These are phyloP conservation scores for Berkeleyomyces rouxiae DNA, from an alignment of 2,329 filamentous ascomycete genomes.

Conservation along the genomic window DNA sequence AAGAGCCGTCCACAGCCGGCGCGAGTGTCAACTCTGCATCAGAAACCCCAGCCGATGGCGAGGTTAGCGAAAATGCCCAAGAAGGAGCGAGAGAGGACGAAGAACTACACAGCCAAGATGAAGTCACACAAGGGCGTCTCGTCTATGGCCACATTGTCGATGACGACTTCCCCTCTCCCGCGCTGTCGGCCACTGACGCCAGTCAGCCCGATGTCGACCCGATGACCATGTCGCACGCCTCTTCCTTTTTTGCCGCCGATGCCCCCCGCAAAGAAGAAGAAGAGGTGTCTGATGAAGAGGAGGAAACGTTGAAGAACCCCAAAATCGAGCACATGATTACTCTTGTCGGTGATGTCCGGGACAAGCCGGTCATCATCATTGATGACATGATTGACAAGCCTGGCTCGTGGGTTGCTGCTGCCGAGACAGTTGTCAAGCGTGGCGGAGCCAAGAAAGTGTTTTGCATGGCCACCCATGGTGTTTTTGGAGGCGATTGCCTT, in stretches of 20 bases:
- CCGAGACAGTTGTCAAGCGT: conserved; percentile 88
- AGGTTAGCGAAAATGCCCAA: background rate
- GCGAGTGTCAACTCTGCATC: background rate
- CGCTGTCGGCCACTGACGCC: conserved; percentile 50
- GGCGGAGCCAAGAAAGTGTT: conserved; percentile 87
- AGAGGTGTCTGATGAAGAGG: conserved; percentile 80
- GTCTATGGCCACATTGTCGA: conserved; percentile 92
- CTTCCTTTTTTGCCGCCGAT: conserved; percentile 58
- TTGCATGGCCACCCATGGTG: conserved; percentile 90
- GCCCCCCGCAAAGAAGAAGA: conserved; percentile 62
- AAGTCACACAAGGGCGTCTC: conserved; percentile 81
- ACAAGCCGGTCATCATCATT: conserved; percentile 79
- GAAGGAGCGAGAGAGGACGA: conserved; percentile 40
- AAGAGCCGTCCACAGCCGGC: background rate
- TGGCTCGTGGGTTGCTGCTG: conserved; percentile 90
- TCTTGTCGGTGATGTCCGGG: conserved; percentile 83
- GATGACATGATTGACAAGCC: conserved; percentile 99
- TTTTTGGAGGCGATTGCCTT: conserved; percentile 81
- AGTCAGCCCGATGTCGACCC: conserved; percentile 56
- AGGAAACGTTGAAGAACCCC: conserved; percentile 67
- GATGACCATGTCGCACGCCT: conserved; percentile 66
- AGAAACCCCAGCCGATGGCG: background rate
- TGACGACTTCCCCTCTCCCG: conserved; percentile 74
- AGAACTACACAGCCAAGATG: conserved; percentile 57
- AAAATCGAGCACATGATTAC: conserved; percentile 90